Conservation (phyloP, 345 rosid genomes). For the Corchorus olitorius region DNA sequence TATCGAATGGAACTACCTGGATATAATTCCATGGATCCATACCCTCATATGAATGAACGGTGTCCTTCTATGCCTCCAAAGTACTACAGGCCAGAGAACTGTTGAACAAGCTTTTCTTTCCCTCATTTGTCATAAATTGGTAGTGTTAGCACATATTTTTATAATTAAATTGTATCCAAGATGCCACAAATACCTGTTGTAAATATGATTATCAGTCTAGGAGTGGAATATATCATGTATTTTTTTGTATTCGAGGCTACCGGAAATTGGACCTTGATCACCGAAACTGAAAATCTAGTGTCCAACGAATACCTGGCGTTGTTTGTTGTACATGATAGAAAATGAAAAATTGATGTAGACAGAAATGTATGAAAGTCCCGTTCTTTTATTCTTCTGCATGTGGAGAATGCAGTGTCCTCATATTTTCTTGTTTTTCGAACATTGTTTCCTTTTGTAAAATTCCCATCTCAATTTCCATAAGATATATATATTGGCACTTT, state of each 20-base stretch:
- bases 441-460: no score
- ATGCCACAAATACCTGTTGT: slow-evolving; percentile 12
- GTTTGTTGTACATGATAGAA: neutral
- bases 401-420: no score
- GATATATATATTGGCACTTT: no score
- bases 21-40: slow-evolving; percentile 81
- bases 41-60: slow-evolving; percentile 64
- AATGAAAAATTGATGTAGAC: neutral
- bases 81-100: slow-evolving; percentile 62
- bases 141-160: neutral
- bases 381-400: no score
- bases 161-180: neutral
- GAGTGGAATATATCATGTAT: neutral
- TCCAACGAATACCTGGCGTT: neutral
- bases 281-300: no score
- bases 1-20: slow-evolving; percentile 95
- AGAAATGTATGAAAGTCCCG: neutral
- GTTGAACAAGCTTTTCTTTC: slow-evolving; percentile 43
- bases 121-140: neutral
- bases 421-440: no score
- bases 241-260: neutral
- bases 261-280: neutral
- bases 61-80: slow-evolving; percentile 93
- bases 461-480: no score
- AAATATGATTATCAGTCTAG: slow-evolving; percentile 22